Conservation (phyloP, 306 rosid species). For the Alnus rubra region DNA sequence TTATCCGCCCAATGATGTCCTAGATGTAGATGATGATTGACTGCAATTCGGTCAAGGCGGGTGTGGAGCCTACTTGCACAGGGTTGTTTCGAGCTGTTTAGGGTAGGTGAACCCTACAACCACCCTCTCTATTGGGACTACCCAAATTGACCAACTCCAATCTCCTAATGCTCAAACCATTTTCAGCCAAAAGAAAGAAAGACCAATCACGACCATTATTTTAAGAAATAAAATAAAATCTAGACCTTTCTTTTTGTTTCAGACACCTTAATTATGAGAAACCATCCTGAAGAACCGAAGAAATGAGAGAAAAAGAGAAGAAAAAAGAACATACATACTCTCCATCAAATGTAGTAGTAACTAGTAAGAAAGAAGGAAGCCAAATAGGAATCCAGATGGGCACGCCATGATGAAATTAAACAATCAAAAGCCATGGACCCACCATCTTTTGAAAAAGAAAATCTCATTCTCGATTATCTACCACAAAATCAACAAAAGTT, state of each 20-base stretch:
- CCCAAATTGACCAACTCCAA: too few species aligned
- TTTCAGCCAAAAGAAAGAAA: too few species aligned
- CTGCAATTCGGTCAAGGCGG: too few species aligned
- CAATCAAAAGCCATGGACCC: background rate
- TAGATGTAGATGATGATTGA: background rate
- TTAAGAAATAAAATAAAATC: background rate
- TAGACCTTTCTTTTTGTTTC: too few species aligned
- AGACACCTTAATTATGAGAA: background rate
- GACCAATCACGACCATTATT: background rate
- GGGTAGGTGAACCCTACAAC: too few species aligned
- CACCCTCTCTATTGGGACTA: too few species aligned
- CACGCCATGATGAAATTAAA: slow-evolving; percentile 16
- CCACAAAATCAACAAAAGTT: background rate
- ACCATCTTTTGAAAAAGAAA: slow-evolving; percentile 6
- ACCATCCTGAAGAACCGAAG: background rate
- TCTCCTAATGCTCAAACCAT: too few species aligned
- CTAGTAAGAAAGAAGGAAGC: background rate
- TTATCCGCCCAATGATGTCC: background rate
- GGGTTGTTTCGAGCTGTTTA: too few species aligned
- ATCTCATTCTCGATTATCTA: background rate
- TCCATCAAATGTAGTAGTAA: background rate
- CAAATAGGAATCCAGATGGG: background rate
- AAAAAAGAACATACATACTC: background rate
- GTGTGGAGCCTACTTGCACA: too few species aligned
- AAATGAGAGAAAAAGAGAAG: background rate